Evolutionary conservation across 2,329 filamentous ascomycete species (phyloP).

Genomic region (Scedosporium aurantiacum): DNA sequence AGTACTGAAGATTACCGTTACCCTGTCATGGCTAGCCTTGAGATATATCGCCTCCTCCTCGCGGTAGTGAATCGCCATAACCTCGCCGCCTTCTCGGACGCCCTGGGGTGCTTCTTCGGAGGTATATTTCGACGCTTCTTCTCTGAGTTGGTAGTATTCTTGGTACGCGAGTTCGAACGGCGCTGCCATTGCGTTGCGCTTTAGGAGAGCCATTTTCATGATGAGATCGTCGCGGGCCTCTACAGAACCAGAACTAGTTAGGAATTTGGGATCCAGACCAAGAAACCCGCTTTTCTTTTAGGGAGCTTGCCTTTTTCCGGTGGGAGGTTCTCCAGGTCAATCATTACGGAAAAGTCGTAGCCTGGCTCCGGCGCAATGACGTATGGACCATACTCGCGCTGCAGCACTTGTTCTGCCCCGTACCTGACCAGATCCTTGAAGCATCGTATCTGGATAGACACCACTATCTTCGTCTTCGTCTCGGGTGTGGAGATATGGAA

Average conservation of each 20-base stretch:
- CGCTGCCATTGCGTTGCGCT: slow-evolving; percentile 97
- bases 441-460: slow-evolving; percentile 93
- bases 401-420: slow-evolving; percentile 81
- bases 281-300: not conserved
- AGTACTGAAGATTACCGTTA: slow-evolving; percentile 98
- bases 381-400: slow-evolving; percentile 89
- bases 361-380: slow-evolving; percentile 79
- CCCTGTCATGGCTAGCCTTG: slow-evolving; percentile 92
- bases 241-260: slow-evolving; percentile 19
- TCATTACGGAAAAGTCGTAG: slow-evolving; percentile 88
- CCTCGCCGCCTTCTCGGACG: slow-evolving; percentile 75
- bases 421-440: slow-evolving; percentile 87
- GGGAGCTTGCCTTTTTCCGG: slow-evolving; percentile 53
- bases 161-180: slow-evolving; percentile 96
- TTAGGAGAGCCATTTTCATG: slow-evolving; percentile 77
- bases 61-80: slow-evolving; percentile 95
- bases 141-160: slow-evolving; percentile 75
- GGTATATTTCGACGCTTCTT: slow-evolving; percentile 85
- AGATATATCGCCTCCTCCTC: slow-evolving; percentile 99
- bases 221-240: slow-evolving; percentile 82
- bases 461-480: slow-evolving; percentile 82
- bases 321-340: slow-evolving; percentile 83
- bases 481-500: slow-evolving; percentile 98
- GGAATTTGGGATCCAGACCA: not conserved
- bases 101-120: slow-evolving; percentile 90